Base-by-base conservation (phyloP, 108 stramenopile genomes). In the Nitzschia palea region DNA sequence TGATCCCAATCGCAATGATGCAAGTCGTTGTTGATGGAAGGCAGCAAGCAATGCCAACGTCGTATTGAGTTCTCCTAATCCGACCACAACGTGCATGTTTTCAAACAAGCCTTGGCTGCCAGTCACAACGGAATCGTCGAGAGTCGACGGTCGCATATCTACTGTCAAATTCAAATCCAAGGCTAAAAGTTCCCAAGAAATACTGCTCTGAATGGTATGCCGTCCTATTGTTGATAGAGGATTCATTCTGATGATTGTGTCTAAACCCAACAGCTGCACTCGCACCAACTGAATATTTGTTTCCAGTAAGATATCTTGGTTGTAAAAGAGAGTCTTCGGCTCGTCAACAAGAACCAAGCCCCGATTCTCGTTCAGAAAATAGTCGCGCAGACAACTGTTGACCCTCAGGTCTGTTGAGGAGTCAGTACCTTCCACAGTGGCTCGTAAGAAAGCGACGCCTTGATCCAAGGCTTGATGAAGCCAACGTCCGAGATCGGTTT, bases 241-340 rank as follows among this genome's bases (percentile, higher is more conserved):
- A 56, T 84, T 59, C 36, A 91, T 61, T 32, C 54, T 62, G 15
- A 57, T 56, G n/a, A 91, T 71, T 3, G 86, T 74, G 56, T 91
- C 89, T 37, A 91, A 54, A 22, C 89, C 89, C 9, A 71, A 32
- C 8, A 88, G 26, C 30, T 55, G 53, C 30, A 91, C 75, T 1
- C 68, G 65, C 28, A 76, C 58, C 2, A 86, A 54, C 0, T 71
- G 48, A 29, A 91, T 70, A 32, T 55, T 75, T 6, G 86, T 83
- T 47, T 91, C 71, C 2, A 85, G 80, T 0, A 87, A 45, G 35
- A 65, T 62, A 66, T 90, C 86, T 22, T 86, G 80, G 40, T 62
- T 76, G 32, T 84, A 63, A 51, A 76, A 88, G 14, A 90, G 62
- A 5, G 18, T 18, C 18, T 5, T 20, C 4, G 47, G 47, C 18